Evolutionary conservation across 2,329 filamentous ascomycete species (phyloP), one percentile per base, ranked within the genome.

Genomic region (Elsinoe batatas): DNA sequence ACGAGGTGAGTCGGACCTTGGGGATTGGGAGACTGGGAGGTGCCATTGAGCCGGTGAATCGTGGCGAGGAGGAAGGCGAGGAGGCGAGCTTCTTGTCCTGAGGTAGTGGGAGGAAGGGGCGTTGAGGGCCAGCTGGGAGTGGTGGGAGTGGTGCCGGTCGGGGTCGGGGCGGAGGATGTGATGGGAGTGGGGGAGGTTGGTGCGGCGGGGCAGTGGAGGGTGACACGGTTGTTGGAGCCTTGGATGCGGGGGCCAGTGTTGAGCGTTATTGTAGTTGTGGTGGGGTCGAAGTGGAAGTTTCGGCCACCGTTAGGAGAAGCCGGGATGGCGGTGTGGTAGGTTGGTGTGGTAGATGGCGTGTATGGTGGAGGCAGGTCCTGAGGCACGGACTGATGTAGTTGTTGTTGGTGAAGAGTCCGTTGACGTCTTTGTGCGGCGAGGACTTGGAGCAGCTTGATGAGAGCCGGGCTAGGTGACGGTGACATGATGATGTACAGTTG

Each of bases 41-140:
- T 30, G 30, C n/a, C n/a, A n/a, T 55, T 55, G 10, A 55, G 40
- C 8, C 53, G 37, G 40, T 55, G 53, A 26, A 55, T 35, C 13
- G 53, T 42, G 38, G 53, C 53, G 38, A 55, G 53, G 40, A 55
- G 17, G 42, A 55, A 30, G 32, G 53, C 53, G 10, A 30, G 30
- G 12, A 32, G 37, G 13, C 26, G 38, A 40, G 53, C 20, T 5
- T 40, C 40, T 5, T 55, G 40, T n/a, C 40, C 15, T 15, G 35
- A 2, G 10, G 10, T 12, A 18, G 15, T 50, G 15, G 36, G 33
- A 6, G 20, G 7, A 20, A 20, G 18, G 12, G 49, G 8, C 2
- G 2, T 13, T 13, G 33, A 15, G 3, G 49, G 20, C 4, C 15
- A 3, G 2, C 12, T 6, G 12, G 47, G 30, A 22, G 47, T 13